Evolutionary conservation across 345 rosid species (phyloP).

Genomic region (Cardamine chenopodiifolia): DNA sequence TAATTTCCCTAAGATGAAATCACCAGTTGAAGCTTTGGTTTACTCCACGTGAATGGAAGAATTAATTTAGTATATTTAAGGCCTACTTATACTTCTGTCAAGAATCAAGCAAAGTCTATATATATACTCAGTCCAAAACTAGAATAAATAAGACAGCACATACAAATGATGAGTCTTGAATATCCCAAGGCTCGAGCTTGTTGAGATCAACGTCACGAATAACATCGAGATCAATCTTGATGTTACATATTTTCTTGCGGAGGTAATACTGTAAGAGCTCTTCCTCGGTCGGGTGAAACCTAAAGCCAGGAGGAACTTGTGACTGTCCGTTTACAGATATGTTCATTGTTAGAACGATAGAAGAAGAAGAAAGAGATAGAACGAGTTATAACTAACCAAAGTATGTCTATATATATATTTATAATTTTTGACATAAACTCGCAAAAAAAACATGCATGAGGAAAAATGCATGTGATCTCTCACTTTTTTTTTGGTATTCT

Average conservation of each 20-base stretch:
- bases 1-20: background rate
- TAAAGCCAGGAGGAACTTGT: conserved; percentile 92
- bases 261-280: conserved; percentile 88
- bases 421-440: conserved; percentile 21
- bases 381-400: conserved; percentile 51
- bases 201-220: conserved; percentile 93
- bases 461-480: conserved; percentile 40
- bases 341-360: conserved; percentile 50
- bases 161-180: conserved; percentile 54
- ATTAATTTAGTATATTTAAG: background rate
- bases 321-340: conserved; percentile 72
- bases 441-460: conserved; percentile 32
- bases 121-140: background rate
- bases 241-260: conserved; percentile 82
- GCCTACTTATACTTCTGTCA: background rate
- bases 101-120: background rate
- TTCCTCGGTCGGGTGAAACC: conserved; percentile 94
- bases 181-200: conserved; percentile 98
- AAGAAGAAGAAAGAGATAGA: background rate
- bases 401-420: conserved; percentile 29
- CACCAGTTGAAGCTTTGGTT: background rate
- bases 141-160: background rate
- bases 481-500: conserved; percentile 2
- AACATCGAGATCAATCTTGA: conserved; percentile 87
- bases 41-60: background rate